Evolutionary conservation across 192 early-diverging fungal species (phyloP).

Genomic region (Podila minutissima): DNA sequence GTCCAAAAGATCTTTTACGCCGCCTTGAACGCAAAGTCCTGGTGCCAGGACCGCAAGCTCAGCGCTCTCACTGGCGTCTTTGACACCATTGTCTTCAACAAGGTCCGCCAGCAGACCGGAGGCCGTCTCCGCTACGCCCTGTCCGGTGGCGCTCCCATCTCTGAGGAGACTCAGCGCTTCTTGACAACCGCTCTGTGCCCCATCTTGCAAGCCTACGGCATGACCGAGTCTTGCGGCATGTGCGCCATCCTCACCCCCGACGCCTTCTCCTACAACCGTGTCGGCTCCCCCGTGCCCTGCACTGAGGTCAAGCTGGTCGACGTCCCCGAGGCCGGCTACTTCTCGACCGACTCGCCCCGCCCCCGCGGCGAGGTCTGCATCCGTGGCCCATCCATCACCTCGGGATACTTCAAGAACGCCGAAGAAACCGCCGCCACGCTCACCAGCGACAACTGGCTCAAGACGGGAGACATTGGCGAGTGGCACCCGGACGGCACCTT

Average conservation of each 20-base stretch:
- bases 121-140: constrained; percentile 81
- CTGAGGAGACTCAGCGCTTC: constrained; percentile 82
- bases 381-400: constrained; percentile 76
- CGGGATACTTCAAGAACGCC: constrained; percentile 77
- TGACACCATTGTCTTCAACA: constrained; percentile 82
- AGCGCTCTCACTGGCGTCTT: constrained; percentile 69
- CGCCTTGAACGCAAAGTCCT: constrained; percentile 75
- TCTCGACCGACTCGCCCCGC: constrained; percentile 59
- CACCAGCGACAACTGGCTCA: constrained; percentile 80
- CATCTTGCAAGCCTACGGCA: constrained; percentile 85
- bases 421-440: constrained; percentile 66
- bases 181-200: constrained; percentile 77
- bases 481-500: constrained; percentile 77
- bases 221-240: constrained; percentile 82
- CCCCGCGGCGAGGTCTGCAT: constrained; percentile 85
- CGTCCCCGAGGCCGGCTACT: constrained; percentile 65
- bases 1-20: constrained; percentile 73
- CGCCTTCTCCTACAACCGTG: constrained; percentile 61
- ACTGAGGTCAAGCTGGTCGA: constrained; percentile 82
- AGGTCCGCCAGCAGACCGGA: constrained; percentile 82
- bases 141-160: constrained; percentile 89
- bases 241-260: constrained; percentile 71
- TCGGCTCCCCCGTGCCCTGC: constrained; percentile 78
- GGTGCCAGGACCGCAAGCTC: constrained; percentile 55
- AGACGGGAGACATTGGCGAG: constrained; percentile 87